A percentile compares a stretch with the other conserved stretches of the same genome.
Conservation (phyloP, 331 rosid genomes). For the Quercus tomentella region DNA sequence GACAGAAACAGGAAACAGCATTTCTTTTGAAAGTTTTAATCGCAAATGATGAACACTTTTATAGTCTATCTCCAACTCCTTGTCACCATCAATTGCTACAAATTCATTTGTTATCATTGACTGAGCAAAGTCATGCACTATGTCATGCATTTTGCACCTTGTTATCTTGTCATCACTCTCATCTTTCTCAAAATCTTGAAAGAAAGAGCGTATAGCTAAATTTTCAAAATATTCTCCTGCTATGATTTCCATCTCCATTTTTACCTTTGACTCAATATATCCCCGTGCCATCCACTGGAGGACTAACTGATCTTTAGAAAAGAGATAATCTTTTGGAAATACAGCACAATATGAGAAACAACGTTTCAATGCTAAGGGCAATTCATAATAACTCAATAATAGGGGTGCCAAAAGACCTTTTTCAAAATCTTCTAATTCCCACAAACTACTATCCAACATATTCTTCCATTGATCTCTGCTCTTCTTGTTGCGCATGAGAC, state of each 20-base stretch:
- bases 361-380: background rate
- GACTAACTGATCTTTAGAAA: background rate
- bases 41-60: no score
- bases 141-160: no score
- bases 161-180: no score
- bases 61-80: no score
- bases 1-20: no score
- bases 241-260: background rate
- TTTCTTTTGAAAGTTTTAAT: no score
- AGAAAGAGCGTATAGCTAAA: background rate
- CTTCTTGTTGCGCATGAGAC: background rate
- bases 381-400: background rate
- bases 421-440: background rate
- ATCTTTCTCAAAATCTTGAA: background rate
- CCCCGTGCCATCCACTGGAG: slow-evolving; percentile 9
- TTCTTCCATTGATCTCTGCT: background rate
- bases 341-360: background rate
- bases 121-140: no score
- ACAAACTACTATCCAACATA: background rate
- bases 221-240: background rate
- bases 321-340: background rate
- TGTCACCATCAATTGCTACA: no score
- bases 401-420: background rate
- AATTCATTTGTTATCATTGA: no score
- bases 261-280: background rate